These are phyloP conservation scores for Plasmodium vinckei DNA, from an alignment of 169 alveolate species.

Conservation along the genomic window DNA sequence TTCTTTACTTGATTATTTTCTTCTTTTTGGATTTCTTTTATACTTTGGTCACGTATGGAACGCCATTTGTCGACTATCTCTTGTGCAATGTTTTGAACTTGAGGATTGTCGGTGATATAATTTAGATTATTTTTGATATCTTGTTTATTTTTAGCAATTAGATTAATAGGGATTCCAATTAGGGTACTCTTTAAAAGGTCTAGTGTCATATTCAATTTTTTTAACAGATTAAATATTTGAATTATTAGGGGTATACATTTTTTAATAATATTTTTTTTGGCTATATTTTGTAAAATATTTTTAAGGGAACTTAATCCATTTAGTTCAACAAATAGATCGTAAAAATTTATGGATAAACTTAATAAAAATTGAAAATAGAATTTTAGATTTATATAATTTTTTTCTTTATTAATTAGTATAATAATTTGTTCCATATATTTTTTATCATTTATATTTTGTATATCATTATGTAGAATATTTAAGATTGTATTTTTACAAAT, in stretches of 20 bases:
- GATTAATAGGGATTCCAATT: constrained; percentile 60
- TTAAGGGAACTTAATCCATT: constrained; percentile 41
- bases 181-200: constrained; percentile 48
- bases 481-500: constrained; percentile 15
- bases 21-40: constrained; percentile 7
- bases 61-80: constrained; percentile 47
- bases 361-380: constrained; percentile 21
- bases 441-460: constrained; percentile 26
- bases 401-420: constrained; percentile 45
- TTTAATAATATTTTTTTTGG: constrained; percentile 49
- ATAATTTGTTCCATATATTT: constrained; percentile 34
- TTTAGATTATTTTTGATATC: constrained; percentile 31
- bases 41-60: constrained; percentile 28
- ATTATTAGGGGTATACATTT: constrained; percentile 28
- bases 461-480: constrained; percentile 12
- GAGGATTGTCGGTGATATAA: constrained; percentile 27
- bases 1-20: neutral
- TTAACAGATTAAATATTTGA: constrained; percentile 26
- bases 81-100: constrained; percentile 20
- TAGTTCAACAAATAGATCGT: constrained; percentile 29
- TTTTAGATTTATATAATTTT: constrained; percentile 27
- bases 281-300: constrained; percentile 47
- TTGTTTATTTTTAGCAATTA: constrained; percentile 51
- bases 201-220: constrained; percentile 46
- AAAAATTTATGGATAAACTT: constrained; percentile 4